A percentile compares a stretch with the other conserved stretches of the same genome.
Conservation (phyloP, 805 yeast species). For the Pichia scutulata region DNA sequence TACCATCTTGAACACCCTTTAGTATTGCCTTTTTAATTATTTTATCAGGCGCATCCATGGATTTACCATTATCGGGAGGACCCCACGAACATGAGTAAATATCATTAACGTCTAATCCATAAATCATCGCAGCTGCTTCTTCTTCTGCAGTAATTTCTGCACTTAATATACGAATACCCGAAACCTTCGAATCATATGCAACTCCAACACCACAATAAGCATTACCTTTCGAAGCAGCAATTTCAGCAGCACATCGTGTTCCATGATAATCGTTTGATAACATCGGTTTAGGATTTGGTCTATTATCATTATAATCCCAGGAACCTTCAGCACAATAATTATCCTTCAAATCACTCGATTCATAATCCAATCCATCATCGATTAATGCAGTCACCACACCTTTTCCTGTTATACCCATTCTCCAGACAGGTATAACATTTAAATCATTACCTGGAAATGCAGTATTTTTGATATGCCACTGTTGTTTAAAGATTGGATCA, state of each 20-base stretch:
- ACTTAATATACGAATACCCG: constrained; percentile 85
- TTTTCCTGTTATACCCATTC: constrained; percentile 67
- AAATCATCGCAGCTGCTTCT: constrained; percentile 83
- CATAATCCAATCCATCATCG: constrained; percentile 90
- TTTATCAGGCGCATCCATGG: constrained; percentile 77
- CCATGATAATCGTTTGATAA: constrained; percentile 86
- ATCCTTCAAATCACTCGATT: constrained; percentile 59
- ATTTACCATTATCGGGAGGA: constrained; percentile 84
- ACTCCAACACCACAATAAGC: constrained; percentile 93
- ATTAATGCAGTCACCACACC: constrained; percentile 83
- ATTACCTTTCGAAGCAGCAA: constrained; percentile 78
- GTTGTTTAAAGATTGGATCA: constrained; percentile 78
- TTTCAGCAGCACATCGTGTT: constrained; percentile 96
- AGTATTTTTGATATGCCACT: constrained; percentile 89
- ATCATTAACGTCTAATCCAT: constrained; percentile 76
- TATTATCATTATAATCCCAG: constrained; percentile 85
- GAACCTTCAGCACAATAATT: constrained; percentile 76
- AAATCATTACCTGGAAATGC: constrained; percentile 73
- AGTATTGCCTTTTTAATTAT: constrained; percentile 75
- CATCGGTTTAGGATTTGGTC: constrained; percentile 69
- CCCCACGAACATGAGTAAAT: constrained; percentile 99
- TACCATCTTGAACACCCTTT: constrained; percentile 79
- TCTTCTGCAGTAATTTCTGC: constrained; percentile 76
- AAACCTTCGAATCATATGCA: constrained; percentile 78
- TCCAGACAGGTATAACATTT: constrained; percentile 83